Percentiles rank a stretch among this genome's conserved stretches.
Conservation (phyloP, 2,329 filamentous ascomycete genomes). For the Ascochyta fabae region DNA sequence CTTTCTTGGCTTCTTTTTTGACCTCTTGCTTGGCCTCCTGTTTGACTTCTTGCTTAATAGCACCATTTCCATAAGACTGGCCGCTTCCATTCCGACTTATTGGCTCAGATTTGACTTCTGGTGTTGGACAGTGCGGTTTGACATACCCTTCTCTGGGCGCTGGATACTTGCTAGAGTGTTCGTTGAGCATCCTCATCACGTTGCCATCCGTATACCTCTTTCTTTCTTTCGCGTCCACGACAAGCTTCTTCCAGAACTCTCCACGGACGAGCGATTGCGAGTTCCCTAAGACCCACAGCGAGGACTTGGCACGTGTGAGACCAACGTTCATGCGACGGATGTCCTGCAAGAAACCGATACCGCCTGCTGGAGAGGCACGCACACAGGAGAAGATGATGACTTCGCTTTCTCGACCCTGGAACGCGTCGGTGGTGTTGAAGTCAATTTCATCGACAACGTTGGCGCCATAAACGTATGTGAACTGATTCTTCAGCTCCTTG, state of each 20-base stretch:
- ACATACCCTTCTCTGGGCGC: constrained; percentile 37
- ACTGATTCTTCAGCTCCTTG: constrained; percentile 76
- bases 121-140: constrained; percentile 26
- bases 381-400: constrained; percentile 99
- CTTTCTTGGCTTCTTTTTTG: constrained; percentile 31
- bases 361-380: constrained; percentile 86
- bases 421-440: constrained; percentile 98
- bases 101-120: constrained; percentile 31
- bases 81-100: constrained; percentile 34
- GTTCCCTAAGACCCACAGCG: constrained; percentile 94
- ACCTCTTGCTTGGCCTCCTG: constrained; percentile 28
- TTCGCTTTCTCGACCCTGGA: constrained; percentile 95
- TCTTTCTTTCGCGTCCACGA: constrained; percentile 78
- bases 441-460: constrained; percentile 80
- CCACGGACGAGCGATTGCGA: constrained; percentile 85
- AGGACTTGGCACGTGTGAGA: constrained; percentile 93
- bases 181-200: constrained; percentile 60
- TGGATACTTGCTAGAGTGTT: constrained; percentile 56
- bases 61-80: constrained; percentile 22
- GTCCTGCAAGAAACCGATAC: constrained; percentile 97
- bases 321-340: constrained; percentile 99
- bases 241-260: constrained; percentile 87
- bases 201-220: constrained; percentile 78
- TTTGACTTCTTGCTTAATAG: constrained; percentile 18
- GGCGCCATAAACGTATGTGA: constrained; percentile 74